Evolutionary conservation across 2,329 filamentous ascomycete species (phyloP).

Genomic region (Epichloe amarillans): DNA sequence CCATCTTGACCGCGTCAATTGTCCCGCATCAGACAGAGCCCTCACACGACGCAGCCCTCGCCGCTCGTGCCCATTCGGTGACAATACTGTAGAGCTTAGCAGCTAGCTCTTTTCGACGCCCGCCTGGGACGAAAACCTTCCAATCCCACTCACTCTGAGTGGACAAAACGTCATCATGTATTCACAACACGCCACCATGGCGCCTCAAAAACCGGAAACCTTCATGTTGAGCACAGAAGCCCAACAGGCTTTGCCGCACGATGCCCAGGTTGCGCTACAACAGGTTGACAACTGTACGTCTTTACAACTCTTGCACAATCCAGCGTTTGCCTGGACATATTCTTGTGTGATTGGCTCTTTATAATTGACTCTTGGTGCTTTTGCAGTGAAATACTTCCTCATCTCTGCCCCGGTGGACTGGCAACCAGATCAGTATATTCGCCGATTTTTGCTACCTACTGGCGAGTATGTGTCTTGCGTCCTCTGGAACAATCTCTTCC

Average conservation of each 20-base stretch:
- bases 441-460: conserved; percentile 86
- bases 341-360: not conserved
- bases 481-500: conserved; percentile 98
- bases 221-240: conserved; percentile 97
- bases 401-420: conserved; percentile 97
- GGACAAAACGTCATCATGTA: conserved; percentile 46
- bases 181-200: conserved; percentile 74
- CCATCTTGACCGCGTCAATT: not conserved
- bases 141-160: conserved; percentile 5
- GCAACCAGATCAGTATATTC: conserved; percentile 92
- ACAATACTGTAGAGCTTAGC: not conserved
- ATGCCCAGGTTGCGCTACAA: conserved; percentile 92
- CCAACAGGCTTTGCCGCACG: conserved; percentile 88
- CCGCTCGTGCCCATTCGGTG: not conserved
- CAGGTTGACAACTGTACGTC: conserved; percentile 91
- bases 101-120: not conserved
- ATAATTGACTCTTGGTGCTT: not conserved
- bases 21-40: not conserved
- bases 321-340: not conserved
- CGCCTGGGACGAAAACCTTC: not conserved
- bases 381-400: conserved; percentile 93
- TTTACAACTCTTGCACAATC: not conserved
- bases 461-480: conserved; percentile 99
- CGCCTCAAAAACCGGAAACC: conserved; percentile 92
- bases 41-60: not conserved